Percentiles rank a stretch among this genome's conserved stretches.
Evolutionary conservation across 129 eudicot species (phyloP).

Genomic region (Glebionis coronaria): DNA sequence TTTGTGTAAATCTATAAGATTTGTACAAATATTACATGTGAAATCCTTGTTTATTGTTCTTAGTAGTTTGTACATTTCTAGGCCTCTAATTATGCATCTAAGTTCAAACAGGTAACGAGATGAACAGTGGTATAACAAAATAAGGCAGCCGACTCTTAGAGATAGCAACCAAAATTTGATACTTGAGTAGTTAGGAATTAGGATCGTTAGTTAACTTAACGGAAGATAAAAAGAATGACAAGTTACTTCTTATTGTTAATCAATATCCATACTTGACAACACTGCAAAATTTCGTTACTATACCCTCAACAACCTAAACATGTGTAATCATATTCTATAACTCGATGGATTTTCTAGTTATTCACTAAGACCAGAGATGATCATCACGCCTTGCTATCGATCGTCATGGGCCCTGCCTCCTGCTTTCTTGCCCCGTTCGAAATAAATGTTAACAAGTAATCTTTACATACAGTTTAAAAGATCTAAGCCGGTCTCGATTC

Average conservation of each 20-base stretch:
- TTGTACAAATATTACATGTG: neutral
- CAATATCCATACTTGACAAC: conserved; percentile 12
- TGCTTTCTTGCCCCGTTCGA: conserved; percentile 28
- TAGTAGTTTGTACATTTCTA: too few relatives aligned
- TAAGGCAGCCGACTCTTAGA: too few relatives aligned
- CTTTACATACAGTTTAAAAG: neutral
- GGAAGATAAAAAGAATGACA: neutral
- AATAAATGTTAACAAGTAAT: conserved; percentile 11
- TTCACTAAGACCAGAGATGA: conserved; percentile 11
- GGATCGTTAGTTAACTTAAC: too few relatives aligned
- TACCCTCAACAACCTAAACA: conserved; percentile 22
- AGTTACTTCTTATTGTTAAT: conserved; percentile 13
- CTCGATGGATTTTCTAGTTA: conserved; percentile 7
- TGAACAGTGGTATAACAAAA: too few relatives aligned
- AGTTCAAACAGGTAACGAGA: too few relatives aligned
- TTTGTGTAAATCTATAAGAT: neutral
- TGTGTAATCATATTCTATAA: neutral
- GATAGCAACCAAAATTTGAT: too few relatives aligned
- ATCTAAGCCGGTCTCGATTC: neutral
- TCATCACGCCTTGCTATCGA: conserved; percentile 35
- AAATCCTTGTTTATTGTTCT: too few relatives aligned
- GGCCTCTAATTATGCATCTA: too few relatives aligned
- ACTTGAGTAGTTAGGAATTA: too few relatives aligned
- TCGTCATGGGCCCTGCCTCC: conserved; percentile 22
- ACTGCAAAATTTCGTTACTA: conserved; percentile 8